Percentiles rank a stretch among this genome's conserved stretches.
Conservation (phyloP, 345 rosid genomes). For the Raphanus raphanistrum region DNA sequence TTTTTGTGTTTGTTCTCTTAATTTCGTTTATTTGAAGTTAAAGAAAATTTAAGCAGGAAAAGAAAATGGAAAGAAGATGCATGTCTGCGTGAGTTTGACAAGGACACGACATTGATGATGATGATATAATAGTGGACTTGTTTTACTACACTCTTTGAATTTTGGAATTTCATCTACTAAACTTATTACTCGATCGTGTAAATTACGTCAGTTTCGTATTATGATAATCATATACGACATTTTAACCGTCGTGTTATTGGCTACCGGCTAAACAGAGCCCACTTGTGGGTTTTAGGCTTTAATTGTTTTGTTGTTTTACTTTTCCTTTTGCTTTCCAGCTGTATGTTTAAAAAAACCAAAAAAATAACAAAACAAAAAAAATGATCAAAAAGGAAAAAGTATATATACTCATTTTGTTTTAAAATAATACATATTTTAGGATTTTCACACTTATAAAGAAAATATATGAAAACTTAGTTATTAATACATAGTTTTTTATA, state of each 20-base stretch:
- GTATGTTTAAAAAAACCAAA: not conserved
- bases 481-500: no score
- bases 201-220: constrained; percentile 19
- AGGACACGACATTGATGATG: constrained; percentile 19
- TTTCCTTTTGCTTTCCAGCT: not conserved
- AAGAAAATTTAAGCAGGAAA: not conserved
- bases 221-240: not conserved
- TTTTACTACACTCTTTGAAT: constrained; percentile 26
- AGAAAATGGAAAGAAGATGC: not conserved
- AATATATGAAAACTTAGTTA: no score
- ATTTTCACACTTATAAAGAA: no score
- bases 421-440: no score
- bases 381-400: no score
- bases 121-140: constrained; percentile 23
- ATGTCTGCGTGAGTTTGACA: not conserved
- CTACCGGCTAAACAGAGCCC: not conserved
- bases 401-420: no score
- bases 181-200: constrained; percentile 23
- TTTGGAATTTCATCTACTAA: not conserved
- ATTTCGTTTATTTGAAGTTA: not conserved
- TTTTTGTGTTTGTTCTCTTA: not conserved
- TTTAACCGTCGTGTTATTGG: not conserved
- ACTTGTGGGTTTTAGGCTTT: not conserved
- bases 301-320: not conserved
- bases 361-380: no score